phyloP scores from a whole-genome alignment of 1,284 basidiomycete genomes.

The Cutaneotrichosporon mucoides region DNA sequence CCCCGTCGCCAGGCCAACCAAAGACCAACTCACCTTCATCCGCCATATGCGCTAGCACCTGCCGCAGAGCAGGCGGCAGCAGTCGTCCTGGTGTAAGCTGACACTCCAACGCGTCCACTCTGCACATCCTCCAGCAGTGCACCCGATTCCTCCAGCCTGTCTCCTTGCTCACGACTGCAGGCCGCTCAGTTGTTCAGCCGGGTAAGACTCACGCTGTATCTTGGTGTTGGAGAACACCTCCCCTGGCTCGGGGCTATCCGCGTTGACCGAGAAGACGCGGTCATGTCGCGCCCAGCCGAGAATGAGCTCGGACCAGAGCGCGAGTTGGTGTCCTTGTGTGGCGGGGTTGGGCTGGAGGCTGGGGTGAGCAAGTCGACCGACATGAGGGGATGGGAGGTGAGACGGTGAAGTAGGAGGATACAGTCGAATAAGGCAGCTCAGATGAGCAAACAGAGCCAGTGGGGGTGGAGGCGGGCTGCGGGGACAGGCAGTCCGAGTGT shows the following conservation, averaged over 20 bases:
- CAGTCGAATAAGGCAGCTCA: neutral
- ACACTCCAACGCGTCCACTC: too few relatives aligned
- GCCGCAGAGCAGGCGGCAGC: conserved; percentile 29
- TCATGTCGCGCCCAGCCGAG: conserved; percentile 48
- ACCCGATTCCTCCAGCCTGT: too few relatives aligned
- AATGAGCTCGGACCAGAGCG: conserved; percentile 52
- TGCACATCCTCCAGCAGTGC: too few relatives aligned
- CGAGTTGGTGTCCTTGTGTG: conserved; percentile 51
- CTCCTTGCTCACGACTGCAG: too few relatives aligned
- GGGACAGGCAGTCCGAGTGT: neutral
- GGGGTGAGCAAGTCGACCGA: conserved; percentile 3
- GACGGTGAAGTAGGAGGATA: neutral
- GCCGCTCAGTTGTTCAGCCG: too few relatives aligned
- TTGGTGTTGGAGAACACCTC: conserved; percentile 44
- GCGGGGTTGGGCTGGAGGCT: conserved; percentile 53
- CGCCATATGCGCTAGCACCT: conserved; percentile 35
- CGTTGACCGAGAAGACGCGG: conserved; percentile 49
- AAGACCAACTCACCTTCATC: conserved; percentile 42
- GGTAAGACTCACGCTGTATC: too few relatives aligned
- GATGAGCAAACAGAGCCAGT: neutral
- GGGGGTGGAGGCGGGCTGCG: neutral
- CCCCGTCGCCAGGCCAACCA: too few relatives aligned
- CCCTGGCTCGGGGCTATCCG: conserved; percentile 33
- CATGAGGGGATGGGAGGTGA: neutral
- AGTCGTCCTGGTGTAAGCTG: conserved; percentile 27